These are phyloP conservation scores for Botryosphaeria agaves DNA, from an alignment of 2,329 filamentous ascomycete genomes.

Conservation along the genomic window DNA sequence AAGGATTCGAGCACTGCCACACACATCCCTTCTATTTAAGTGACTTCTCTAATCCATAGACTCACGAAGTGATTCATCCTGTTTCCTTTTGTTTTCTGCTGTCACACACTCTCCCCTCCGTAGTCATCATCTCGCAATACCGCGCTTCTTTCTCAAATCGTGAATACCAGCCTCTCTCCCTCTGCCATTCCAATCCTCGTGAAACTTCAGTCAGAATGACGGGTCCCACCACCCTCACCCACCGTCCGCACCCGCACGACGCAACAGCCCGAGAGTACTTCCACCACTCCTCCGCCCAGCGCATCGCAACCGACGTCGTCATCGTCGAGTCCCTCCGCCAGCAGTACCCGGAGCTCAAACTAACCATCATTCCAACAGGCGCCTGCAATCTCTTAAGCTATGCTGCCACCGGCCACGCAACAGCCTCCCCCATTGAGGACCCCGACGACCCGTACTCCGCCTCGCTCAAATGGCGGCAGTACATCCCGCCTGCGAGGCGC, in stretches of 20 bases:
- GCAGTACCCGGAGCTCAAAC: conserved; percentile 27
- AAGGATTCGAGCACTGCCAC: too few species aligned
- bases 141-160: too few species aligned
- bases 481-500: conserved; percentile 19
- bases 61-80: too few species aligned
- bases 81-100: too few species aligned
- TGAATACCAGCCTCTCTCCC: too few species aligned
- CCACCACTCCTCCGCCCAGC: conserved; percentile 24
- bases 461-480: conserved; percentile 18
- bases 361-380: conserved; percentile 18
- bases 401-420: conserved; percentile 23
- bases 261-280: conserved; percentile 21
- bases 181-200: too few species aligned
- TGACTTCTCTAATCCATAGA: too few species aligned
- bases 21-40: too few species aligned
- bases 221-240: conserved; percentile 1
- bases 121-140: too few species aligned
- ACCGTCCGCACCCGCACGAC: conserved; percentile 12
- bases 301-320: conserved; percentile 25
- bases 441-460: conserved; percentile 17
- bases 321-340: conserved; percentile 25
- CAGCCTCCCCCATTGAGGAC: conserved; percentile 22
- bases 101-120: too few species aligned
- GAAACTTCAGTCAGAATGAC: too few species aligned
- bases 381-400: conserved; percentile 22